Conservation (phyloP, 305 asterid genomes). For the Rubia tinctorum region DNA sequence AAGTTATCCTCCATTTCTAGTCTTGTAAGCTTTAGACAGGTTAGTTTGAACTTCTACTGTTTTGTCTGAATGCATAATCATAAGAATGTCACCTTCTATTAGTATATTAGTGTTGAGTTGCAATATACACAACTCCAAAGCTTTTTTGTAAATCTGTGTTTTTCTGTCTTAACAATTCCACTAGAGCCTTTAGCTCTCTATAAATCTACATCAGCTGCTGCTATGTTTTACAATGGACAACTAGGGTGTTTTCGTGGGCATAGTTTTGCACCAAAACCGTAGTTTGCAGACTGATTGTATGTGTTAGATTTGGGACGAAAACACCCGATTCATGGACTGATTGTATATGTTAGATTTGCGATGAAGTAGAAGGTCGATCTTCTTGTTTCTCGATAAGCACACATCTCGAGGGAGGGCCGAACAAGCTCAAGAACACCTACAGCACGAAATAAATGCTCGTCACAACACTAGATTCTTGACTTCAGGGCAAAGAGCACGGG, state of each 20-base stretch:
- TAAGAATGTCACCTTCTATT: not conserved
- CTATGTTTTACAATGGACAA: not conserved
- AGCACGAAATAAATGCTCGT: not conserved
- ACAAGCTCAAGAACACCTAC: conserved; percentile 89
- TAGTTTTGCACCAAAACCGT: no score
- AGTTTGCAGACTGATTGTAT: no score
- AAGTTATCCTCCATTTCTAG: not conserved
- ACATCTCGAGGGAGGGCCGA: conserved; percentile 96
- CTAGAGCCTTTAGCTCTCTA: not conserved
- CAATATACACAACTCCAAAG: not conserved
- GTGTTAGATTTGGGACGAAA: no score
- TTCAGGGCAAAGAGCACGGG: not conserved
- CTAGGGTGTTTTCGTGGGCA: no score
- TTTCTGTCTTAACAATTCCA: conserved; percentile 7
- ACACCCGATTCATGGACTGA: not conserved
- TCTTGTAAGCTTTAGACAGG: not conserved
- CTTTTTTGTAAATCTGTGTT: not conserved
- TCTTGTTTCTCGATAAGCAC: conserved; percentile 93
- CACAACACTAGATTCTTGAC: not conserved
- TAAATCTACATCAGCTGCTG: not conserved
- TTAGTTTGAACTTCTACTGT: not conserved
- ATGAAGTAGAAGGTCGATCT: conserved; percentile 86
- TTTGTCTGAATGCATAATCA: not conserved
- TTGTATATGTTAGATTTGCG: conserved; percentile 33
- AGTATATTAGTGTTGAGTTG: not conserved